Evolutionary conservation across 257 asterid species (phyloP).

Genomic region (Coffea eugenioides): DNA sequence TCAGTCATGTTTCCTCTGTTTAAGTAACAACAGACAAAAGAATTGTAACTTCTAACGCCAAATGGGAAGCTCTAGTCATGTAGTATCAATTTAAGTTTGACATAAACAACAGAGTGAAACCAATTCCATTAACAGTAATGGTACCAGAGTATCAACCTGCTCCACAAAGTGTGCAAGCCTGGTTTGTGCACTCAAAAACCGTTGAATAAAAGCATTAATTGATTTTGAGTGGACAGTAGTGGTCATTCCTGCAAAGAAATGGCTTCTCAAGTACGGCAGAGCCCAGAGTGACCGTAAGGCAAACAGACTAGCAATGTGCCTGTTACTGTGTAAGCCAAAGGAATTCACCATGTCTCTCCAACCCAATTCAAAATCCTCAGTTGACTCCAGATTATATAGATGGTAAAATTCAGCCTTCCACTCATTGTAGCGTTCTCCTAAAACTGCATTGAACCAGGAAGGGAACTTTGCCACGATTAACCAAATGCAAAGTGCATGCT

Average conservation of each 20-base stretch:
- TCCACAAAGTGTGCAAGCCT: conserved; percentile 93
- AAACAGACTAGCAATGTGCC: conserved; percentile 77
- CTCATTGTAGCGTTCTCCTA: conserved; percentile 90
- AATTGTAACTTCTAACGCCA: not conserved
- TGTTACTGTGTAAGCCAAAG: conserved; percentile 80
- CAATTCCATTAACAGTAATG: not conserved
- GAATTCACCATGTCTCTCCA: conserved; percentile 93
- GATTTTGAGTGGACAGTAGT: conserved; percentile 79
- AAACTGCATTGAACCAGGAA: conserved; percentile 92
- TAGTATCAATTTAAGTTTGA: not conserved
- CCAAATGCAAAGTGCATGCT: conserved; percentile 98
- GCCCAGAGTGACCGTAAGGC: conserved; percentile 87
- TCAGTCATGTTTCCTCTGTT: not conserved
- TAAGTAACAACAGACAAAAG: not conserved
- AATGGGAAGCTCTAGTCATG: not conserved
- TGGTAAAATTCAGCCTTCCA: conserved; percentile 94
- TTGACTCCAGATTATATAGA: conserved; percentile 72
- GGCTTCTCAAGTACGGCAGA: conserved; percentile 89
- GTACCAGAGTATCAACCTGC: conserved; percentile 56
- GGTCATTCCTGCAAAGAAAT: conserved; percentile 92
- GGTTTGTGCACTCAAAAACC: conserved; percentile 93
- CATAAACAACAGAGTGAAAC: not conserved
- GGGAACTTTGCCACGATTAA: conserved; percentile 88
- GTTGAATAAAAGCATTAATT: conserved; percentile 86
- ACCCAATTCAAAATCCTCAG: conserved; percentile 86